Base-by-base conservation (phyloP, 2,329 filamentous ascomycete species). In the Colletotrichum liaoningense region DNA sequence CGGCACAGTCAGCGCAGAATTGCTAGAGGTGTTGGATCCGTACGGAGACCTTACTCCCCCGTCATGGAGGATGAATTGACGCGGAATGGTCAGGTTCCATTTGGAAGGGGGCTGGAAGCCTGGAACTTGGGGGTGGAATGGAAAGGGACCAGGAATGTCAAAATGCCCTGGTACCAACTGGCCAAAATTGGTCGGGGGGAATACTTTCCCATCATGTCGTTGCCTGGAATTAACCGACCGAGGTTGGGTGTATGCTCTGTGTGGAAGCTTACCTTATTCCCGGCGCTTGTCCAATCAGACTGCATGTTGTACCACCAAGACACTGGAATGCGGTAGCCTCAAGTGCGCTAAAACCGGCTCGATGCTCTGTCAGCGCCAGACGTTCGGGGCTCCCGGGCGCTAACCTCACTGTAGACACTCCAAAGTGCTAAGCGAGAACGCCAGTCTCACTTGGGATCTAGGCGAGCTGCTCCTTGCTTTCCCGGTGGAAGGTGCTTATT, bases 381-480 rank as follows among this genome's bases (percentile, higher is more conserved):
- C 42, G 28, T 35, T 67, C 65, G 56, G 65, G n/a, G 55, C 64
- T 54, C 64, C 64, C 56, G 64, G 38, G 38, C 55, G 55, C 64
- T 67, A 67, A 42, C 12, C 55, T 59, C n/a, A 4, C 19, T 35
- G 26, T 63, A n/a, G 35, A 38, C 11, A 33, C 26, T n/a, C 14
- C 26, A 42, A n/a, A 52, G 30, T n/a, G 38, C 28, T 38, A 63
- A 35, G 60, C 60, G 60, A 63, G 28, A 54, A 54, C 26, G 42
- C 14, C 38, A 6, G 9, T 11, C 58, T n/a, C 24, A 16, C 22
- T 63, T 11, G 9, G 26, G 26, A 46, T 46, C 42, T 46, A 46
- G 42, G 16, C 42, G 42, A 46, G 42, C 5, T 16, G 42, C 42
- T 46, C 42, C 42, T 19, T 46, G 42, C 42, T 46, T 19, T 19